phyloP scores from a whole-genome alignment of 345 rosid genomes.

The Anacardium occidentale region DNA sequence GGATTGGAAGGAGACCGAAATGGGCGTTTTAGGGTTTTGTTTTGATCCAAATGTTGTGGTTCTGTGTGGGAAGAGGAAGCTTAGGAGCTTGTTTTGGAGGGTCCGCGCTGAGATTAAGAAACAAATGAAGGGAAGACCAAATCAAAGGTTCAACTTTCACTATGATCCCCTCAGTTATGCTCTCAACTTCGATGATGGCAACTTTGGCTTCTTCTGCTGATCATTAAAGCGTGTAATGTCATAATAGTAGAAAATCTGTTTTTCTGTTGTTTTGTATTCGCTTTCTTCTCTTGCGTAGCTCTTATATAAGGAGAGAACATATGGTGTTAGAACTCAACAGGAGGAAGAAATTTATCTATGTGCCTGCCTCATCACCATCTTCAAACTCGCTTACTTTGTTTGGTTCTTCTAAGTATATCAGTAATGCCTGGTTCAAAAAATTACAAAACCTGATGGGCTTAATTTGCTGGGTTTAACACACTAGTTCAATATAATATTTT shows the following conservation, averaged over 20 bases:
- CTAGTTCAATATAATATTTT: no score
- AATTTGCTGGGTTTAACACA: not conserved
- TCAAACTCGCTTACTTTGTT: no score
- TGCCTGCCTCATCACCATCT: no score
- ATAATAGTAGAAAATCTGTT: not conserved
- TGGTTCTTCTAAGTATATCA: no score
- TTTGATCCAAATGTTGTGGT: constrained; percentile 35
- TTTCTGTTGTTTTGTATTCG: not conserved
- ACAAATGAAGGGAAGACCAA: constrained; percentile 40
- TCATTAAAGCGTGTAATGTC: not conserved
- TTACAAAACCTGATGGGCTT: not conserved
- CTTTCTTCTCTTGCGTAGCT: not conserved
- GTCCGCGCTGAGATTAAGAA: constrained; percentile 50
- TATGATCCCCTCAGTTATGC: constrained; percentile 77
- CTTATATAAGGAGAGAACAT: not conserved
- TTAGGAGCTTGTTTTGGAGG: constrained; percentile 62
- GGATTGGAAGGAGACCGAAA: not conserved
- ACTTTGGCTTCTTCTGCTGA: constrained; percentile 62
- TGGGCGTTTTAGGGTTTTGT: constrained; percentile 30
- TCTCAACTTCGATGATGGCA: constrained; percentile 77
- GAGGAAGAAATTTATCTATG: not conserved
- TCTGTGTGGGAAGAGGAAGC: constrained; percentile 47
- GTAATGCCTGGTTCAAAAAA: not conserved
- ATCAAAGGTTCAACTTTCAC: constrained; percentile 49
- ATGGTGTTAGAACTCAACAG: not conserved